Evolutionary conservation across 2,329 filamentous ascomycete species (phyloP).

Genomic region (Diaporthe aspalathi): DNA sequence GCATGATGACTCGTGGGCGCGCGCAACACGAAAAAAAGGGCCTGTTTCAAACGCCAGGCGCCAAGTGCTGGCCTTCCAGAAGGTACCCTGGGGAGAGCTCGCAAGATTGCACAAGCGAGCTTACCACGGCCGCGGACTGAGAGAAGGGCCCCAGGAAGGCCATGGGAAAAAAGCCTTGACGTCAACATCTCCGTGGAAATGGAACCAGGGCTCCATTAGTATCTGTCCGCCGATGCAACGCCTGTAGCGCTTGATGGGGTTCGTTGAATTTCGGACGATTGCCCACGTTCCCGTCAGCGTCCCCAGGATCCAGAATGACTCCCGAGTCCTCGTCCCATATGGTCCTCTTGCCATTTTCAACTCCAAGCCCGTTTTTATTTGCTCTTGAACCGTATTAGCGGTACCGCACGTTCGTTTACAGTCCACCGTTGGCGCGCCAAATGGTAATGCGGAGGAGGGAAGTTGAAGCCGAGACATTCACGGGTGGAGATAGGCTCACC

Average conservation of each 20-base stretch:
- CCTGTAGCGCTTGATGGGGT: neutral
- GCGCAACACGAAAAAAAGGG: constrained; percentile 26
- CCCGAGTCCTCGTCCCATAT: constrained; percentile 18
- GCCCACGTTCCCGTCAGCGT: constrained; percentile 28
- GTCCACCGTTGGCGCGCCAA: neutral
- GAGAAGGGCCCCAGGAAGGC: neutral
- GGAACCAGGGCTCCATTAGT: constrained; percentile 3
- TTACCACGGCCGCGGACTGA: constrained; percentile 8
- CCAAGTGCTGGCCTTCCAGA: constrained; percentile 13
- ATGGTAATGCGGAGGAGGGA: constrained; percentile 17
- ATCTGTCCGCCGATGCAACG: constrained; percentile 3
- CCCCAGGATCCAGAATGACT: constrained; percentile 29
- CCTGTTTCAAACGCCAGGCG: constrained; percentile 21
- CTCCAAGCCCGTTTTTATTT: constrained; percentile 21
- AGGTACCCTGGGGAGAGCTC: neutral
- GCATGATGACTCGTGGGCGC: constrained; percentile 33
- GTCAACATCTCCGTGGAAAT: constrained; percentile 26
- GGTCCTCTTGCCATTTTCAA: constrained; percentile 18
- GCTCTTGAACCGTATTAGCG: constrained; percentile 19
- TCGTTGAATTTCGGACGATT: constrained; percentile 1
- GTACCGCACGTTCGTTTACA: constrained; percentile 8
- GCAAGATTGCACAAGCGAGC: constrained; percentile 12
- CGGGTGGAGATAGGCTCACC: constrained; percentile 16
- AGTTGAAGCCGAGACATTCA: constrained; percentile 8
- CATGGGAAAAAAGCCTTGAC: neutral